phyloP scores from a whole-genome alignment of 192 early-diverging fungal genomes.

The Powellomyces hirtus region DNA sequence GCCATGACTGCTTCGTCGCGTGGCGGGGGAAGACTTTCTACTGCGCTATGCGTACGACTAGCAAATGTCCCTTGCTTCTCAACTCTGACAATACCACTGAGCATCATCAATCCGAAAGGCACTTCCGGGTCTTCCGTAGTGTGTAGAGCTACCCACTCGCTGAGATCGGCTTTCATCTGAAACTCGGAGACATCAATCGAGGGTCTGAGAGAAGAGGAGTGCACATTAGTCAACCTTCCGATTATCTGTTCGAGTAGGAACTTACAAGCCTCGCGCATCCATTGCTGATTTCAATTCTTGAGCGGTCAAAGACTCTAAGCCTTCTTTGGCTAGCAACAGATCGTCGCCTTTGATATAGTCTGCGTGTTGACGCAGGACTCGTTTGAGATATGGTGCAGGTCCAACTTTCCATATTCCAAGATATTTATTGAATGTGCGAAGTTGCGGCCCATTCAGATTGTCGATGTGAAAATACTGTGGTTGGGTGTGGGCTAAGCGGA shows the following conservation, averaged over 20 bases:
- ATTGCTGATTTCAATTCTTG: constrained; percentile 12
- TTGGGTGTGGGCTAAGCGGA: constrained; percentile 16
- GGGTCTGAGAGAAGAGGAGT: background rate
- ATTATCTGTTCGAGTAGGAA: background rate
- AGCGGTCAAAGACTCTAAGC: constrained; percentile 5
- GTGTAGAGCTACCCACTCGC: constrained; percentile 1
- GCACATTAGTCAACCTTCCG: background rate
- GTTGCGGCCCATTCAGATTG: constrained; percentile 9
- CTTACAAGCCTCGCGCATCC: constrained; percentile 21
- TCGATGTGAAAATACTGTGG: constrained; percentile 24
- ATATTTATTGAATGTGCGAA: constrained; percentile 17
- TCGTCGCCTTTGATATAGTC: constrained; percentile 27
- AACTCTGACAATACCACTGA: constrained; percentile 5
- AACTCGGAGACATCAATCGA: background rate
- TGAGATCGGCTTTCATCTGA: constrained; percentile 14
- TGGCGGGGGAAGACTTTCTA: too few relatives aligned
- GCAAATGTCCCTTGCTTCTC: background rate
- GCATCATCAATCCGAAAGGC: constrained; percentile 4
- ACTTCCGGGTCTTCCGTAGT: background rate
- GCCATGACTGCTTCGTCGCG: too few relatives aligned
- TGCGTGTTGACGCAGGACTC: constrained; percentile 15
- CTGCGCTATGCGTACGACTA: too few relatives aligned
- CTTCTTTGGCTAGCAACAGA: constrained; percentile 14
- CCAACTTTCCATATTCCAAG: constrained; percentile 24
- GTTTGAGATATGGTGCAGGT: constrained; percentile 17